Percentiles rank a stretch among this genome's conserved stretches.
These are phyloP conservation scores for Colletotrichum costaricense DNA, from an alignment of 2,329 filamentous ascomycete genomes.

Conservation along the genomic window DNA sequence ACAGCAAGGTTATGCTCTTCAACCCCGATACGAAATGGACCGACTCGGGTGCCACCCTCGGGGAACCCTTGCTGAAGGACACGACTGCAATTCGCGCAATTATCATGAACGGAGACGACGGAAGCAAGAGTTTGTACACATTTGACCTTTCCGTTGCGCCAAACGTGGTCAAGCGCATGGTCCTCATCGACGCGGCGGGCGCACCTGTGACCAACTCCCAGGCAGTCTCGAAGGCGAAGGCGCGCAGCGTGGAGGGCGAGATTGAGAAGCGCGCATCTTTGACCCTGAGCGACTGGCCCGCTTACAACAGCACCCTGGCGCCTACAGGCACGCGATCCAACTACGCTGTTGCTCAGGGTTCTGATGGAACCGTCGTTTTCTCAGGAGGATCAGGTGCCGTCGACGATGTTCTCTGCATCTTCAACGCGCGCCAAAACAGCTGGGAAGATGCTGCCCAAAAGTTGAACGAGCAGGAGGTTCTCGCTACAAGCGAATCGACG, in stretches of 20 bases:
- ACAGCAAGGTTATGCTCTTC: conserved; percentile 80
- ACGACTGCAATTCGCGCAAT: conserved; percentile 68
- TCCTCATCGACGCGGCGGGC: conserved; percentile 73
- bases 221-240: conserved; percentile 47
- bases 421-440: conserved; percentile 78
- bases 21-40: conserved; percentile 72
- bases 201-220: conserved; percentile 59
- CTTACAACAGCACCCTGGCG: conserved; percentile 81
- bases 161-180: conserved; percentile 77
- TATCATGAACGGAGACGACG: conserved; percentile 78
- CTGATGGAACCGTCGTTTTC: conserved; percentile 77
- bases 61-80: conserved; percentile 68
- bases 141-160: conserved; percentile 82
- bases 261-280: conserved; percentile 54
- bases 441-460: conserved; percentile 80
- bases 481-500: conserved; percentile 44
- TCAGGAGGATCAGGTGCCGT: conserved; percentile 72
- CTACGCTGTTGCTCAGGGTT: conserved; percentile 77
- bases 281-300: conserved; percentile 75
- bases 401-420: conserved; percentile 77
- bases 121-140: conserved; percentile 80
- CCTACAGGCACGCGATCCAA: conserved; percentile 73
- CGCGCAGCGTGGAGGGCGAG: background rate
- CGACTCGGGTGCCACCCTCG: conserved; percentile 73
- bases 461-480: conserved; percentile 61